Evolutionary conservation across 805 yeast genomes (phyloP), one percentile per base, ranked within the genome.

Genomic region (Geotrichum ghanense): DNA sequence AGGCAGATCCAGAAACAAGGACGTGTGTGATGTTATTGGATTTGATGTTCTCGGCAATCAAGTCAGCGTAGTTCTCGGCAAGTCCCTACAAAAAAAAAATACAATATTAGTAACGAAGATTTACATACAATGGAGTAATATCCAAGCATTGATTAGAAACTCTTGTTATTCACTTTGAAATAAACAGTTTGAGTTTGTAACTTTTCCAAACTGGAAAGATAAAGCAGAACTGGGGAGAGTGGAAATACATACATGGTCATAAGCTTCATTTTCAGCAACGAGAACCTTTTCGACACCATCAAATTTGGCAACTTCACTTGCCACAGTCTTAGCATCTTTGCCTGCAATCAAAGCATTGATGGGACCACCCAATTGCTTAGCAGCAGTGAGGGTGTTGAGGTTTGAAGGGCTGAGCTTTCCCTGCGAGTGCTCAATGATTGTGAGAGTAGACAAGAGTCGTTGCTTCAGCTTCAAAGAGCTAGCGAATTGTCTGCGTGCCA

Each of bases 41-140:
- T 52, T 69, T 65, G 44, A 81, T 62, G 39, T 76, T 57, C 50
- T 71, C 64, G 52, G 71, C 69, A 56, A 78, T 48, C 47, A 87
- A 66, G n/a, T 92, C 88, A 3, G 95, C 71, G 42, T 83, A 68
- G 56, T 76, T 75, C 66, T 90, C 98, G 3, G 97, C 92, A 41
- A 87, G 72, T 44, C 76, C 56, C 50, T 62, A 12, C 7, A 24
- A 7, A 7, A 7, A 24, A 31, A 9, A 31, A 12, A 31, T 16
- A n/a, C 16, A 31, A n/a, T 31, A 9, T 6, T 19, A 31, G 16
- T 34, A 12, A 22, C 9, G 12, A 39, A 40, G 16, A 12, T 20
- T 7, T 19, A 10, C 20, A 40, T 14, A 37, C 24, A 16, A 17
- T 12, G 4, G 16, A 12, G 16, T 23, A 21, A n/a, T n/a, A n/a